phyloP scores from a whole-genome alignment of 2,329 filamentous ascomycete species.

The Clonostachys byssicola region DNA sequence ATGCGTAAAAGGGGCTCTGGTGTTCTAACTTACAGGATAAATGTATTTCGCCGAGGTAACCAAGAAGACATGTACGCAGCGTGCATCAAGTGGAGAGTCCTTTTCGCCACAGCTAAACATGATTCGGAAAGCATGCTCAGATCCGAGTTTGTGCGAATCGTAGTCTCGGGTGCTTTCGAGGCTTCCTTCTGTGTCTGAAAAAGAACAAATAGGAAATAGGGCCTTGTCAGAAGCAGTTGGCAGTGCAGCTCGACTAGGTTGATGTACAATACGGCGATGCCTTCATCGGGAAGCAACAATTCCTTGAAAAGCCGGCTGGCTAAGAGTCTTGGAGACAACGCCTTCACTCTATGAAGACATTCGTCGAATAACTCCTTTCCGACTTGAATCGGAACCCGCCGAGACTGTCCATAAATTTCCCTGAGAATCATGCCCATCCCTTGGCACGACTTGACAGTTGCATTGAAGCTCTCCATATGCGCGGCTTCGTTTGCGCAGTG shows the following conservation, averaged over 20 bases:
- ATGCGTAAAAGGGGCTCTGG: no score
- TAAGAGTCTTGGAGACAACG: background rate
- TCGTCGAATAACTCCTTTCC: background rate
- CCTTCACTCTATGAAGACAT: background rate
- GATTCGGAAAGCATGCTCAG: background rate
- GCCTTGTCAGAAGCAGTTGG: background rate
- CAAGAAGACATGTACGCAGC: background rate
- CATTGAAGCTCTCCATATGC: background rate
- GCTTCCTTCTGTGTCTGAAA: background rate
- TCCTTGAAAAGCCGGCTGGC: background rate
- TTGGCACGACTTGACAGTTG: background rate
- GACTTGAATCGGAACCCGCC: background rate
- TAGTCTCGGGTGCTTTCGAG: background rate
- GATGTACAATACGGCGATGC: background rate
- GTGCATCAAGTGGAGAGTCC: background rate
- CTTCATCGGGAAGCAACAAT: background rate
- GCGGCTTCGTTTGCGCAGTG: background rate
- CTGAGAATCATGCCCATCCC: background rate
- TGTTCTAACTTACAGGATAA: slow-evolving; percentile 43
- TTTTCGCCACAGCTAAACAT: background rate
- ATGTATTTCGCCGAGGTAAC: slow-evolving; percentile 24
- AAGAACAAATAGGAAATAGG: background rate
- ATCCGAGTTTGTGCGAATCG: background rate
- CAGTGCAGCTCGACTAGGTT: background rate
- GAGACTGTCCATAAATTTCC: no score